Conservation (phyloP, 2,329 filamentous ascomycete species). For the Chalaropsis thielavioides region DNA sequence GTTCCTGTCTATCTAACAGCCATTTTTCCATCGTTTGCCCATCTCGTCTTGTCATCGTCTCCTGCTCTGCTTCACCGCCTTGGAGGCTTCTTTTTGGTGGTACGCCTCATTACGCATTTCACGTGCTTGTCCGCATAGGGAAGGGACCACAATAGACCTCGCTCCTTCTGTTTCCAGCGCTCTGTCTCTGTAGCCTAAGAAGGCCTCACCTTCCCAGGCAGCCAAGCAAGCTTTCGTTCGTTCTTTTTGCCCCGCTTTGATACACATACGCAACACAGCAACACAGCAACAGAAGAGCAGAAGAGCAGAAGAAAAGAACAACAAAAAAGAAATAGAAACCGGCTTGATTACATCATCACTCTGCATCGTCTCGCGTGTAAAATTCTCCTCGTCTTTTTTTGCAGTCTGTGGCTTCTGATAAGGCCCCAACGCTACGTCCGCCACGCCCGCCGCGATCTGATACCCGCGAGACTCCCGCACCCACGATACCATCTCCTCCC, state of each 20-base stretch:
- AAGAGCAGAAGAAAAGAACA: too few species aligned
- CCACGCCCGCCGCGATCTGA: too few species aligned
- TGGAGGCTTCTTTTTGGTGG: not conserved
- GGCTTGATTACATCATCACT: too few species aligned
- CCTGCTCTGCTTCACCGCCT: not conserved
- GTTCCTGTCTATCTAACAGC: not conserved
- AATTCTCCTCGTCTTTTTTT: too few species aligned
- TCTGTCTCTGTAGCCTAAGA: not conserved
- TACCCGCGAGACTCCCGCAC: too few species aligned
- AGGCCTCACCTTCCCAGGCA: not conserved
- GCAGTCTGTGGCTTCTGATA: too few species aligned
- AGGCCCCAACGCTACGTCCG: too few species aligned
- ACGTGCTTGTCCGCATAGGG: not conserved
- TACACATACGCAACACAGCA: not conserved
- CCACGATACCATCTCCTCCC: too few species aligned
- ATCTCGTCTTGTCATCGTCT: not conserved
- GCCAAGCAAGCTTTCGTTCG: not conserved
- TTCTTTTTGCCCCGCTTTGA: constrained; percentile 7
- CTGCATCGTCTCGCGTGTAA: too few species aligned
- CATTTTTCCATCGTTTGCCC: not conserved
- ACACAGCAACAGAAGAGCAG: not conserved
- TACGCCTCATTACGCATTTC: not conserved
- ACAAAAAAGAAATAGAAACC: too few species aligned
- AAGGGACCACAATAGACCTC: not conserved
- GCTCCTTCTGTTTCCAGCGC: not conserved